phyloP scores from a whole-genome alignment of 2,329 filamentous ascomycete genomes.

The Raffaelea albimanens region DNA sequence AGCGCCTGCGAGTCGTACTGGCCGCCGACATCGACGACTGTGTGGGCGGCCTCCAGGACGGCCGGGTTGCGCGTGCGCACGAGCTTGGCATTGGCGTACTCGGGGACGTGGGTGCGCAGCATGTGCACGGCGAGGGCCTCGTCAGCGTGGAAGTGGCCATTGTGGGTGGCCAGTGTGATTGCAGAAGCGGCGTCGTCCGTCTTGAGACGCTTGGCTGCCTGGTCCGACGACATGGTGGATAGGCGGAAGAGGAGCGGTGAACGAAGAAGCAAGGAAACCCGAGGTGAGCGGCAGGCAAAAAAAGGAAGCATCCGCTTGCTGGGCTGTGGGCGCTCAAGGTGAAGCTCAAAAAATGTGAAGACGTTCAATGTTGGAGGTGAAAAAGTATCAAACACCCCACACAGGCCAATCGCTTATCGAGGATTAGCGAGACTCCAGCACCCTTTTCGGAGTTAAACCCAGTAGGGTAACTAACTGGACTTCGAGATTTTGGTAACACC shows the following conservation, averaged over 20 bases:
- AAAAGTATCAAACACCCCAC: neutral
- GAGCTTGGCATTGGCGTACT: slow-evolving; percentile 64
- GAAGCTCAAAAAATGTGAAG: too few relatives aligned
- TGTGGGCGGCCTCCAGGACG: slow-evolving; percentile 73
- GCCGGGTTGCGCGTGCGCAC: slow-evolving; percentile 81
- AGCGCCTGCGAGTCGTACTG: slow-evolving; percentile 70
- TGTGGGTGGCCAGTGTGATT: slow-evolving; percentile 82
- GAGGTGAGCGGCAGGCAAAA: too few relatives aligned
- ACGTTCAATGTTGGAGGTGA: too few relatives aligned
- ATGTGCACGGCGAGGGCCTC: slow-evolving; percentile 96
- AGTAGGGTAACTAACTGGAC: too few relatives aligned
- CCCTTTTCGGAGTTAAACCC: too few relatives aligned
- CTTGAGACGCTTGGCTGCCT: slow-evolving; percentile 78
- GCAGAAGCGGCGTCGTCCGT: slow-evolving; percentile 39
- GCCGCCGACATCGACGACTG: slow-evolving; percentile 94
- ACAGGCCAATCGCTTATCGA: slow-evolving; percentile 1
- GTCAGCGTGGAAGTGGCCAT: slow-evolving; percentile 97
- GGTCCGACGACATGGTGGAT: slow-evolving; percentile 26
- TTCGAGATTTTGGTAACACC: too few relatives aligned
- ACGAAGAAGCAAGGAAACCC: too few relatives aligned
- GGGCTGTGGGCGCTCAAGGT: too few relatives aligned
- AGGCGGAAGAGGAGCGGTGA: slow-evolving; percentile 24
- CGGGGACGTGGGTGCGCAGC: slow-evolving; percentile 70
- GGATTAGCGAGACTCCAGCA: neutral
- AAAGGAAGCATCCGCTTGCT: too few relatives aligned